Percentiles rank a stretch among this genome's conserved stretches.
Evolutionary conservation across 768 basidiomycete species (phyloP).

Genomic region (Calocybe gangraenosa): DNA sequence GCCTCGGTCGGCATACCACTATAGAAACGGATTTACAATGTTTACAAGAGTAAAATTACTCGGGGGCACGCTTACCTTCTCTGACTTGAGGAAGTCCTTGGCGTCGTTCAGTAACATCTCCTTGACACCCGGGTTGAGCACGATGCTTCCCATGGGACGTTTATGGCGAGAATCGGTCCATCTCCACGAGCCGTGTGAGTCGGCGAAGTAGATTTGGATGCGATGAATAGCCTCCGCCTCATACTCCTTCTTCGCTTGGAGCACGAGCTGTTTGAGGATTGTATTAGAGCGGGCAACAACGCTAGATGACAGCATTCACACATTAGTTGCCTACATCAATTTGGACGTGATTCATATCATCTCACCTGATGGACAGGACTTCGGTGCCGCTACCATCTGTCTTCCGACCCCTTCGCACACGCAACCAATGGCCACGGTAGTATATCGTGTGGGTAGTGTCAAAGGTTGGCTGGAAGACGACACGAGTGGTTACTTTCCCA

Average conservation of each 20-base stretch:
- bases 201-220: slow-evolving; percentile 88
- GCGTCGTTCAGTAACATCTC: slow-evolving; percentile 84
- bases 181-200: slow-evolving; percentile 83
- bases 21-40: background rate
- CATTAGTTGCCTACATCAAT: slow-evolving; percentile 5
- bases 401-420: slow-evolving; percentile 68
- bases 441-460: slow-evolving; percentile 89
- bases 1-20: slow-evolving; percentile 94
- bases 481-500: slow-evolving; percentile 70
- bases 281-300: slow-evolving; percentile 82
- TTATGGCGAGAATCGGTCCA: slow-evolving; percentile 88
- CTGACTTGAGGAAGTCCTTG: slow-evolving; percentile 77
- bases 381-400: slow-evolving; percentile 66
- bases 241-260: slow-evolving; percentile 87
- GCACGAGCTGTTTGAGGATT: slow-evolving; percentile 83
- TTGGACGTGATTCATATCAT: slow-evolving; percentile 9
- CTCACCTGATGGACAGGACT: slow-evolving; percentile 70
- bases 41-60: background rate
- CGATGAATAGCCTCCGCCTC: slow-evolving; percentile 84
- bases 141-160: slow-evolving; percentile 83
- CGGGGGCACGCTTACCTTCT: slow-evolving; percentile 48
- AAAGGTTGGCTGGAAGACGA: slow-evolving; percentile 84
- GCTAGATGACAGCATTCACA: slow-evolving; percentile 28
- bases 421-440: slow-evolving; percentile 81
- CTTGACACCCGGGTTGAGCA: slow-evolving; percentile 84